Base-by-base conservation (phyloP, 371 early-diverging fungal genomes). In the Apophysomyces sp. region DNA sequence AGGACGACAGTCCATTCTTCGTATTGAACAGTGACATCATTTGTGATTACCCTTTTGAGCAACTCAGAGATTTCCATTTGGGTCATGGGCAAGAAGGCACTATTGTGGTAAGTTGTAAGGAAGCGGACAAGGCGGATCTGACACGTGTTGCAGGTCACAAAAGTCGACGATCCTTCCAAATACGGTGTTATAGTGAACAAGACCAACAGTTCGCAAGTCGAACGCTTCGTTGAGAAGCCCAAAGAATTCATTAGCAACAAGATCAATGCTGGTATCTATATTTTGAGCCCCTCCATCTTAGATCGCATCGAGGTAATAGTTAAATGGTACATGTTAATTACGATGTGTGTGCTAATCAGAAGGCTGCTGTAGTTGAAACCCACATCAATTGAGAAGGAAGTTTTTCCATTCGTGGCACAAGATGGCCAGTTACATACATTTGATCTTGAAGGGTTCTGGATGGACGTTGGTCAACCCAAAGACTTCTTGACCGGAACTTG, bases 221-320 rank as follows among this genome's bases (percentile, higher is more conserved):
- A 95, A 57, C 85, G 94, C 7, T 99, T 99, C 77, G 97, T 99
- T 51, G 99, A 99, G 78, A 99, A 99, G 85, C 99, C 99, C 36
- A 87, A 91, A 60, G 90, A 88, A 57, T 98, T 90, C 71, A 95
- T 98, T 51, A 87, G 92, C 69, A 96, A 97, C 86, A 90, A 94
- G 83, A 99, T 99, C 83, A 99, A 99, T 81, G 99, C 99, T 52
- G 99, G 99, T 65, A 93, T 99, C 66, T 99, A 99, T 77, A 89
- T 99, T 52, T 95, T 99, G 76, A 94, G 86, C 76, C 94, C 95
- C 18, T 64, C 84, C 49, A 88, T 99, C 11, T 81, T 99, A 55
- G 84, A 97, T 63, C 90, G 98, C 69, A 98, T 99, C 66, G 85
- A 92, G 80, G 81, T 91, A 65, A 74, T 16, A 55, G n/a, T 66